Percentiles rank a stretch among this genome's conserved stretches.
Conservation (phyloP, 306 rosid genomes). For the Castanea crenata region DNA sequence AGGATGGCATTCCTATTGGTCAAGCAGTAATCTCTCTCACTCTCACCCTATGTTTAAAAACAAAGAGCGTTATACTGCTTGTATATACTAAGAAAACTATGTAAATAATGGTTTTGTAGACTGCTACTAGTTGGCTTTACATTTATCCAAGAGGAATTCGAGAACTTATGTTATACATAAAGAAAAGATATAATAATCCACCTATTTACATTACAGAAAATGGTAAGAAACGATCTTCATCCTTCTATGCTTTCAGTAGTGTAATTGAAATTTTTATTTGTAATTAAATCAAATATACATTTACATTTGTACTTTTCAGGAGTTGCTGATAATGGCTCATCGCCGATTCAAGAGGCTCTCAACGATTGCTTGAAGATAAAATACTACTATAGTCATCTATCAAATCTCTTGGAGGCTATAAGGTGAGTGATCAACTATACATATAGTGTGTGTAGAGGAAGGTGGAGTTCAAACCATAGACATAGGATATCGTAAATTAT, state of each 20-base stretch:
- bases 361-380: conserved; percentile 42
- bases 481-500: no score
- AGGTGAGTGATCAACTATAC: conserved; percentile 29
- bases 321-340: conserved; percentile 42
- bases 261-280: not conserved
- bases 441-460: not conserved
- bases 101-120: conserved; percentile 30
- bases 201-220: conserved; percentile 55
- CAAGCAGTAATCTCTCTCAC: not conserved
- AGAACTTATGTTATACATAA: conserved; percentile 24
- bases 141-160: conserved; percentile 52
- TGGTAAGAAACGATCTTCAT: conserved; percentile 27
- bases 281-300: not conserved
- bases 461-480: no score
- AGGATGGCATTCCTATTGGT: conserved; percentile 12
- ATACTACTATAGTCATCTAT: conserved; percentile 48
- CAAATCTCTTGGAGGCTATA: conserved; percentile 44
- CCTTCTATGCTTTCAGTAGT: no score
- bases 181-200: conserved; percentile 39
- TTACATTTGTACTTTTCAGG: conserved; percentile 27
- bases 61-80: not conserved
- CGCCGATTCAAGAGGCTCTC: conserved; percentile 30
- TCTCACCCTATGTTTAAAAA: not conserved
- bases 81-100: not conserved
- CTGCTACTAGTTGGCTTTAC: conserved; percentile 47